Evolutionary conservation across 768 basidiomycete genomes (phyloP), one percentile per base, ranked within the genome.

Genomic region (Solioccasus polychromus): DNA sequence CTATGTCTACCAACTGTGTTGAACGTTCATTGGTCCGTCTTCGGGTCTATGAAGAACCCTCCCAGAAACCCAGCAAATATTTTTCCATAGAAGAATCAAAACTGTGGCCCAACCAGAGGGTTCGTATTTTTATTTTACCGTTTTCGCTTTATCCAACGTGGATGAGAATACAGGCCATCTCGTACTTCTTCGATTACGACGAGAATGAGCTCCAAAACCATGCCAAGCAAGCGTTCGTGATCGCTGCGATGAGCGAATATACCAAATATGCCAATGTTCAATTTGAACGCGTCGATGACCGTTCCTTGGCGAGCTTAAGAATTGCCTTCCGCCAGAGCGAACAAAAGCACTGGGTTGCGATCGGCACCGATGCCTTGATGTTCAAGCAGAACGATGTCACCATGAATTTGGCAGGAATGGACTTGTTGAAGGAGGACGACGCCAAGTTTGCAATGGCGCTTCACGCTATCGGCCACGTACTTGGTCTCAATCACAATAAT

Each of bases 341-440:
- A 3, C 15, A 12, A 4, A 17, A 24, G 7, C 40, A 32, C n/a
- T 31, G 40, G 22, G 5, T 23, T 22, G 17, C 22, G 30, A 32
- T 42, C 17, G 41, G 41, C 8, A 42, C 41, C 41, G 41, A 42
- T 5, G 41, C 41, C 19, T 25, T 42, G 15, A 42, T 24, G 31
- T 2, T 24, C 23, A 28, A 22, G 5, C 12, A 22, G 18, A 15
- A 18, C 8, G n/a, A 18, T 14, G 22, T 10, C 23, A 42, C 40
- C 3, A 24, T 42, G 23, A 42, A 34, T 17, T 6, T 42, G 23
- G 41, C 10, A 19, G 31, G 40, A 20, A 32, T 42, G 8, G 22
- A 17, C 22, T 20, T 15, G 25, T 14, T 2, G 11, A 23, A 23
- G 22, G 7, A 8, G 22, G 9, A 24, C 3, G 23, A 1, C 20